Percentiles rank a stretch among this genome's conserved stretches.
Evolutionary conservation across 129 eudicot species (phyloP).

Genomic region (Tanacetum coccineum): DNA sequence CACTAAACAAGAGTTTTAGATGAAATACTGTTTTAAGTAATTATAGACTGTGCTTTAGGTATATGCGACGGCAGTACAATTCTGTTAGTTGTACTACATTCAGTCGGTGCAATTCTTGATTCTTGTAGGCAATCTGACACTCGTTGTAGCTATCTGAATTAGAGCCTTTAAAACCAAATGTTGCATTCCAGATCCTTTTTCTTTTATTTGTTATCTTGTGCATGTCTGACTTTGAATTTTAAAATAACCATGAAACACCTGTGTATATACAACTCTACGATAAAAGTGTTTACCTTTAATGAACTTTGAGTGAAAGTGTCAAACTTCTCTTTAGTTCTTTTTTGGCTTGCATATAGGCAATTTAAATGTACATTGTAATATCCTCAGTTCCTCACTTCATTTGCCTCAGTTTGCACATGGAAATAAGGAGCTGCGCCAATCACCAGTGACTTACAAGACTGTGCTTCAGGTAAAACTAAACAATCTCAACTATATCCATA

Average conservation of each 20-base stretch:
- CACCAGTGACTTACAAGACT: constrained; percentile 30
- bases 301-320: constrained; percentile 5
- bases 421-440: constrained; percentile 28
- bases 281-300: neutral
- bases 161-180: neutral
- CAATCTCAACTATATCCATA: constrained; percentile 7
- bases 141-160: constrained; percentile 1
- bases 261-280: neutral
- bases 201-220: neutral
- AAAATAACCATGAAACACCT: neutral
- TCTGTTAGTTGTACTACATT: constrained; percentile 4
- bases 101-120: constrained; percentile 5
- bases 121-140: constrained; percentile 12
- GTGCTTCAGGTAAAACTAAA: constrained; percentile 22
- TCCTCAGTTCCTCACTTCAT: constrained; percentile 7
- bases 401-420: constrained; percentile 37
- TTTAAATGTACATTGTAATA: neutral
- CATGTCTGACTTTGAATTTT: constrained; percentile 11
- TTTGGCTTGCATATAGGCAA: neutral
- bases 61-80: constrained; percentile 2
- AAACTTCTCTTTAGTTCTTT: constrained; percentile 4
- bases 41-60: constrained; percentile 10
- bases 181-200: neutral
- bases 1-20: neutral
- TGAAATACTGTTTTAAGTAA: neutral